phyloP scores from a whole-genome alignment of 73 alveolate species.

The Paramecium pentaurelia region DNA sequence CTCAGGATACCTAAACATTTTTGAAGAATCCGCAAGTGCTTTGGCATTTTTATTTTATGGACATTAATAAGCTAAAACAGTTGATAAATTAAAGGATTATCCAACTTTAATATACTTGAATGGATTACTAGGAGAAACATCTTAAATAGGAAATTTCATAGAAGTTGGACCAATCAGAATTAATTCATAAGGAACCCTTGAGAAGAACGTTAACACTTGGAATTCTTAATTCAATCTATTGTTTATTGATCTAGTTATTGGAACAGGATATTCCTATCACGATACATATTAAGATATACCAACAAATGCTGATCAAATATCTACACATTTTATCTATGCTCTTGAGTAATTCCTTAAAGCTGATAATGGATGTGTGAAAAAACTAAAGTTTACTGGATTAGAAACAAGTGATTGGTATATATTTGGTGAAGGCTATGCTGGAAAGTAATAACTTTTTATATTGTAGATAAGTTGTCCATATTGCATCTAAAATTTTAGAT shows the following conservation, averaged over 20 bases:
- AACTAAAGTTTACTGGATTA: neutral
- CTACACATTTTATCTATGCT: conserved; percentile 14
- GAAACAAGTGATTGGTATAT: conserved; percentile 6
- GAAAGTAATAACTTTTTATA: neutral
- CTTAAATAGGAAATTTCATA: conserved; percentile 52
- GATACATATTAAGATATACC: conserved; percentile 33
- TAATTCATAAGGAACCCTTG: neutral
- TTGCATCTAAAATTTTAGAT: neutral
- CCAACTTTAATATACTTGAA: conserved; percentile 51
- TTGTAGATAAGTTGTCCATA: neutral
- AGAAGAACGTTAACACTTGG: conserved; percentile 47
- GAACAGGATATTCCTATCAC: conserved; percentile 46
- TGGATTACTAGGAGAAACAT: conserved; percentile 49
- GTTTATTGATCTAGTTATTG: conserved; percentile 46
- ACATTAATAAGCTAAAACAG: conserved; percentile 32
- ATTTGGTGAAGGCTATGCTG: conserved; percentile 62
- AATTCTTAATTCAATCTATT: conserved; percentile 8
- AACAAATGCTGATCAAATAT: conserved; percentile 3
- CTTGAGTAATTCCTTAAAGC: neutral
- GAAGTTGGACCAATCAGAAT: conserved; percentile 49
- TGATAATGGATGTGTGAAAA: conserved; percentile 33
- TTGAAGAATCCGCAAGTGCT: neutral
- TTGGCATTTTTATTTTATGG: conserved; percentile 59
- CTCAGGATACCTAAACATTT: conserved; percentile 52
- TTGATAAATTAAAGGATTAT: neutral